phyloP scores from a whole-genome alignment of 495 filamentous ascomycete genomes.

The Alectoria sarmentosa region DNA sequence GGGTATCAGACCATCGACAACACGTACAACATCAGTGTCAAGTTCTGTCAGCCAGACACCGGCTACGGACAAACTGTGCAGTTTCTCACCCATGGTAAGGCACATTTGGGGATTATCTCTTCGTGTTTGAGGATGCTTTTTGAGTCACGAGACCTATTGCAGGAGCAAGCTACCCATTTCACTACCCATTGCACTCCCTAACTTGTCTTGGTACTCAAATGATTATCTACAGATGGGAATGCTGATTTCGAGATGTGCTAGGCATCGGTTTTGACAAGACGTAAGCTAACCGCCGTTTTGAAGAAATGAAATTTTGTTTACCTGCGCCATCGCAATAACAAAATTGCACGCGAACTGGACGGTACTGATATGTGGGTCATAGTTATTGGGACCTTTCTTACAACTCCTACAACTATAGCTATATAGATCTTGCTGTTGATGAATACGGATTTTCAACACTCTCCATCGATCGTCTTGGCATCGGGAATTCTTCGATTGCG shows the following conservation, averaged over 20 bases:
- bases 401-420: conserved; percentile 47
- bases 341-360: neutral
- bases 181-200: no score
- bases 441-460: conserved; percentile 45
- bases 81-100: conserved; percentile 52
- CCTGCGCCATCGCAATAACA: neutral
- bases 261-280: conserved; percentile 51
- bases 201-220: no score
- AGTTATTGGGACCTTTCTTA: conserved; percentile 53
- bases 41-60: conserved; percentile 31
- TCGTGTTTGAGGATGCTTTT: no score
- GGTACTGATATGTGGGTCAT: conserved; percentile 17
- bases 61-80: conserved; percentile 38
- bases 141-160: no score
- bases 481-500: conserved; percentile 45
- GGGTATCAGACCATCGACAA: conserved; percentile 26
- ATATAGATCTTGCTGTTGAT: conserved; percentile 45
- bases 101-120: no score
- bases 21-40: conserved; percentile 28
- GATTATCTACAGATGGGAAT: no score
- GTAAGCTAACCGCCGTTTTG: conserved; percentile 18
- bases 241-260: no score
- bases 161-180: no score
- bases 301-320: neutral
- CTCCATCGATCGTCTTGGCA: conserved; percentile 49